Percentiles rank a stretch among this genome's conserved stretches.
These are phyloP conservation scores for Oryza glaberrima DNA, from an alignment of 176 grass and related monocot species.

Conservation along the genomic window DNA sequence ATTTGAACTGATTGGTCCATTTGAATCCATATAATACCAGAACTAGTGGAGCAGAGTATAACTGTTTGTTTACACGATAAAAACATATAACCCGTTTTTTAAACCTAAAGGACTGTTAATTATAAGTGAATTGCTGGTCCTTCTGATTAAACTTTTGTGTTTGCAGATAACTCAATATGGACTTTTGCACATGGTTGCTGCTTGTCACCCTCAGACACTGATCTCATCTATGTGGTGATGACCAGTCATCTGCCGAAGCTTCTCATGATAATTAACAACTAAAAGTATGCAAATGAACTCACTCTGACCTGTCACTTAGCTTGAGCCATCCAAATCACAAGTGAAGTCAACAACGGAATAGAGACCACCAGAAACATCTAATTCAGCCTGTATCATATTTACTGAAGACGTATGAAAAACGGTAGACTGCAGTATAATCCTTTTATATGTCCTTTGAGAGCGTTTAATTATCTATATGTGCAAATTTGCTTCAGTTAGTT, in stretches of 20 bases:
- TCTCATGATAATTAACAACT: constrained; percentile 10
- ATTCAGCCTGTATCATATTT: background rate
- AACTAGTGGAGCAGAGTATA: too few species aligned
- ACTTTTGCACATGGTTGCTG: background rate
- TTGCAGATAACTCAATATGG: too few species aligned
- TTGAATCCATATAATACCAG: background rate
- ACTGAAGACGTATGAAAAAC: background rate
- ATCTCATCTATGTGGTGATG: background rate
- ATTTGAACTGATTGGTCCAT: background rate
- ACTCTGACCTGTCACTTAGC: background rate
- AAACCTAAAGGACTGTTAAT: too few species aligned
- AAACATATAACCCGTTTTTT: too few species aligned
- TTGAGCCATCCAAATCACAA: constrained; percentile 10
- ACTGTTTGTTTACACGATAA: too few species aligned
- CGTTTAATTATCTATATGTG: too few species aligned
- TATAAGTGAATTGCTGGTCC: too few species aligned
- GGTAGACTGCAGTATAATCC: background rate
- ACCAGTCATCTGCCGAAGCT: constrained; percentile 20
- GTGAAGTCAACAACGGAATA: background rate
- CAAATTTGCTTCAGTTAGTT: background rate
- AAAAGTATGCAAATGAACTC: background rate
- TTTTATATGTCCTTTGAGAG: background rate
- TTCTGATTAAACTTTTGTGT: too few species aligned
- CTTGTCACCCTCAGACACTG: background rate
- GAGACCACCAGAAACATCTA: background rate